Base-by-base conservation (phyloP, 805 yeast species). In the Schizosaccharomyces octosporus region DNA sequence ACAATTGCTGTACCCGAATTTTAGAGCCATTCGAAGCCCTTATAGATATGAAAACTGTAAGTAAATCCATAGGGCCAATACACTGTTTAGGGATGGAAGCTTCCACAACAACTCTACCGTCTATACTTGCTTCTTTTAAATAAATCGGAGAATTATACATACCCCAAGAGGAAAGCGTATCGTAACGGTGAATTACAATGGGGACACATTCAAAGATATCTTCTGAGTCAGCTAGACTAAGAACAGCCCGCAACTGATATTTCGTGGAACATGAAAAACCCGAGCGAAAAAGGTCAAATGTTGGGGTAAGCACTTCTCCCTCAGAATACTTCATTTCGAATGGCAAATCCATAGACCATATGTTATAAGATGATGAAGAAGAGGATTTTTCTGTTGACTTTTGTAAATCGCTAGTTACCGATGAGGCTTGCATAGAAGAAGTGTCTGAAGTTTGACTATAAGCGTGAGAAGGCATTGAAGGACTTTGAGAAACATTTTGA, bases 131-230 rank as follows among this genome's bases (percentile, higher is more conserved):
- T 57, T 39, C 45, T 19, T 21, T n/a, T 15, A 57, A 9, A 13
- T 21, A 29, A 24, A 21, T 36, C 11, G 60, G 42, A 5, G 39
- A 27, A 57, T 57, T 57, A 41, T 29, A 57, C 60, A 57, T 57
- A 19, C 60, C 60, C 60, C 60, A 57, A 21, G 60, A 36, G n/a
- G 60, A 57, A 9, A 57, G 60, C 24, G 17, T 39, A 15, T 57
- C 60, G 45, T 29, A 57, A n/a, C 60, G 29, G 11, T 36, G 43
- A 57, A 19, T 36, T 13, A 7, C 29, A 57, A 39, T 36, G 7
- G 60, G 60, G 11, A 57, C 60, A 5, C 29, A 19, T 9, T 9
- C 19, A 21, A 21, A 19, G 15, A 39, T 36, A 9, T 24, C 29
- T 21, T n/a, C n/a, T 21, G 21, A n/a, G 4, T 31, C 48, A 4